phyloP scores from a whole-genome alignment of 441 rosid genomes.

The Erodium moschatum region DNA sequence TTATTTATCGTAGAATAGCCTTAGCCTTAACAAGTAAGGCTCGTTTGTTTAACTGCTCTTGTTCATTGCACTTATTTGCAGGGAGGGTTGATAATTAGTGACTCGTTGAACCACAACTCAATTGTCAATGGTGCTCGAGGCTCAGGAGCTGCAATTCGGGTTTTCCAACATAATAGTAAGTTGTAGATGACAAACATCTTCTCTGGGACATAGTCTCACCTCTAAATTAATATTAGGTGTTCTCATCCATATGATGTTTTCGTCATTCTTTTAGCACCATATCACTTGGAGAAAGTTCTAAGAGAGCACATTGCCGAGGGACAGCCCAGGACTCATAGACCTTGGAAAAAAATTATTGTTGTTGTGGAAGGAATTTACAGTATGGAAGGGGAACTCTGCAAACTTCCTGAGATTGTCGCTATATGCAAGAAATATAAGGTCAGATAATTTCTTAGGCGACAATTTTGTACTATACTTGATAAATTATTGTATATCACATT shows the following conservation, averaged over 20 bases:
- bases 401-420: constrained; percentile 69
- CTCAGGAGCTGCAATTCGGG: constrained; percentile 71
- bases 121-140: constrained; percentile 90
- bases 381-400: constrained; percentile 82
- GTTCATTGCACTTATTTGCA: constrained; percentile 19
- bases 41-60: background rate
- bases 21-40: background rate
- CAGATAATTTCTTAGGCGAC: background rate
- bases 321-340: constrained; percentile 81
- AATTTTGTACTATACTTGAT: background rate
- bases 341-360: constrained; percentile 85
- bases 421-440: constrained; percentile 84
- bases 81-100: constrained; percentile 76
- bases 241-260: background rate
- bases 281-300: constrained; percentile 76
- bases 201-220: background rate
- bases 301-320: constrained; percentile 86
- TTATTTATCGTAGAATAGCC: background rate
- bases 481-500: background rate
- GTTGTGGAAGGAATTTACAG: constrained; percentile 83
- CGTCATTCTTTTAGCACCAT: constrained; percentile 40
- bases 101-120: constrained; percentile 79
- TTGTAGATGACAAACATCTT: constrained; percentile 1
- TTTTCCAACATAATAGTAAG: constrained; percentile 77
- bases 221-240: background rate